Evolutionary conservation across 768 basidiomycete genomes (phyloP), one percentile per base, ranked within the genome.

Genomic region (Boletus rufocinnamomeus): DNA sequence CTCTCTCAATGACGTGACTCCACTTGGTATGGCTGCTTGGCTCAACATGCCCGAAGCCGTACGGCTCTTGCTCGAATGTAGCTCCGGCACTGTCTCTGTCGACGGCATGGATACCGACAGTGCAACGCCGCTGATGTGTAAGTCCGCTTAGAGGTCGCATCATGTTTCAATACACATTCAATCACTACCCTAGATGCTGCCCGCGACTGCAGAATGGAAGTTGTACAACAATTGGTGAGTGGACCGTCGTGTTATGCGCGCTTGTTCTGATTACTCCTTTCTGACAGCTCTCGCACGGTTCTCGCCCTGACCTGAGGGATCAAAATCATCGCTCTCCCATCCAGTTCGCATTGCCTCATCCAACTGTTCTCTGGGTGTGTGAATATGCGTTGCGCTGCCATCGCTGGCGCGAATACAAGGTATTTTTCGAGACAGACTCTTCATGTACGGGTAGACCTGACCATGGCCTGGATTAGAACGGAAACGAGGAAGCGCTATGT

Each of bases 91-190:
- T 25, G 83, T 92, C 25, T 81, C 85, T 9, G 88, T 91, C 4
- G 86, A 92, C 62, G 88, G 85, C 35, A 82, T 84, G 77, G 90
- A 93, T 66, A 74, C 81, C 27, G 84, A 87, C 66, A 88, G 88
- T 8, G 89, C 87, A 27, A 93, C 90, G 30, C 84, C 90, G 7
- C 77, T 93, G 59, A 93, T 93, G 90, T 93, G 90, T 93, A 78
- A 75, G 86, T 77, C 27, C 30, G 49, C 55, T 52, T 1, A 10
- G 37, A 13, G 50, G 11, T 56, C 54, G 34, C 49, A 62, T 54
- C 21, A 52, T 57, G 38, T 46, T 48, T 43, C 23, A 8, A 19
- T 25, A 19, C 40, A 14, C 23, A 9, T 37, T 61, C 38, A 54
- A 50, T 16, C 19, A 9, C n/a, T 41, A 9, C 47, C 61, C 56